Conservation (phyloP, 257 asterid genomes). For the Nicotiana obtusifolia region DNA sequence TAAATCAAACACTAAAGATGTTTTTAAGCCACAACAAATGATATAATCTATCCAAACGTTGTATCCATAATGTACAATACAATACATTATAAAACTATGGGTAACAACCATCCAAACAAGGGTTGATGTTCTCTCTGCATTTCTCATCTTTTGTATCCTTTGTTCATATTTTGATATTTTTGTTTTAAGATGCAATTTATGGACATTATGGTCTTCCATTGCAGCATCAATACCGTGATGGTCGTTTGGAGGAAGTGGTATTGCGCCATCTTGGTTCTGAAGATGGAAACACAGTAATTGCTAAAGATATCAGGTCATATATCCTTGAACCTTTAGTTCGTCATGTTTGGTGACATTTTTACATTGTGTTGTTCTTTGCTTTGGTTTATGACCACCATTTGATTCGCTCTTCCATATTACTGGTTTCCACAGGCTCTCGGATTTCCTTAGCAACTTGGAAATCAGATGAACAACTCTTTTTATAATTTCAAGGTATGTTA, state of each 20-base stretch:
- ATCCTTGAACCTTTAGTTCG: background rate
- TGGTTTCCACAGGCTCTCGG: constrained; percentile 64
- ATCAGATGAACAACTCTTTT: constrained; percentile 36
- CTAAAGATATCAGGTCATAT: constrained; percentile 63
- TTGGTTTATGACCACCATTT: background rate
- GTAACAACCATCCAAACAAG: background rate
- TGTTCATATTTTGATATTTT: background rate
- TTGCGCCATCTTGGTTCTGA: constrained; percentile 72
- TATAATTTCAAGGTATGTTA: background rate
- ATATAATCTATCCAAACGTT: background rate
- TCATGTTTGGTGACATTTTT: background rate
- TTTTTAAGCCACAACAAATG: background rate
- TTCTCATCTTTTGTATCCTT: background rate
- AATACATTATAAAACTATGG: background rate
- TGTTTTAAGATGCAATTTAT: background rate
- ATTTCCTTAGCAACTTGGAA: constrained; percentile 62
- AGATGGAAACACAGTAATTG: constrained; percentile 65
- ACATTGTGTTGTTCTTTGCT: background rate
- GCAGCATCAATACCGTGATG: constrained; percentile 83
- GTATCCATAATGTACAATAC: background rate
- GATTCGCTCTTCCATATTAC: constrained; percentile 3
- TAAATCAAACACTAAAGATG: background rate
- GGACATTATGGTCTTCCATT: constrained; percentile 15
- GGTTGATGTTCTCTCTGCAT: background rate
- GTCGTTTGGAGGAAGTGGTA: constrained; percentile 70